phyloP scores from a whole-genome alignment of 208 protist species.

The Entamoeba histolytica region DNA sequence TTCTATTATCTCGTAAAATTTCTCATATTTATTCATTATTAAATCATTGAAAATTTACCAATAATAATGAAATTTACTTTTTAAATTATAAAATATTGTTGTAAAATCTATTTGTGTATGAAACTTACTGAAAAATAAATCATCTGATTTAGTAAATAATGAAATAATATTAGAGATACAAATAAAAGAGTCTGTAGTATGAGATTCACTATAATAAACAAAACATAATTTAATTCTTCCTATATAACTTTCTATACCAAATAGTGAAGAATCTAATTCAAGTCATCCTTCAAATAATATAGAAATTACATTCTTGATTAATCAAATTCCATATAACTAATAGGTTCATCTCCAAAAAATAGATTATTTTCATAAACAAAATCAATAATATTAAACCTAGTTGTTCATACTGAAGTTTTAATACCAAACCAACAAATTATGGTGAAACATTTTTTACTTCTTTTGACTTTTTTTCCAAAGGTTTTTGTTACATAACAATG shows the following conservation, averaged over 20 bases:
- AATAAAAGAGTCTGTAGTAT: neutral
- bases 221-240: neutral
- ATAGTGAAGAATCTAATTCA: neutral
- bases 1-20: neutral
- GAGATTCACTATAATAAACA: neutral
- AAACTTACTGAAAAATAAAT: neutral
- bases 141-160: neutral
- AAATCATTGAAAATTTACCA: no score
- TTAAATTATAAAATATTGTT: no score
- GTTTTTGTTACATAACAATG: neutral
- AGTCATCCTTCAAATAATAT: neutral
- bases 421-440: neutral
- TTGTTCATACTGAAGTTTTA: neutral
- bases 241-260: neutral
- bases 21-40: no score
- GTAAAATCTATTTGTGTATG: no score
- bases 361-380: neutral
- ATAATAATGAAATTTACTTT: no score
- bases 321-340: neutral
- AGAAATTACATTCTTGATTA: neutral
- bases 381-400: neutral
- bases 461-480: neutral
- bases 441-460: neutral
- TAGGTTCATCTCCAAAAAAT: neutral
- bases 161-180: neutral